Evolutionary conservation across 2,329 filamentous ascomycete genomes (phyloP).

Genomic region (Penicillium digitatum): DNA sequence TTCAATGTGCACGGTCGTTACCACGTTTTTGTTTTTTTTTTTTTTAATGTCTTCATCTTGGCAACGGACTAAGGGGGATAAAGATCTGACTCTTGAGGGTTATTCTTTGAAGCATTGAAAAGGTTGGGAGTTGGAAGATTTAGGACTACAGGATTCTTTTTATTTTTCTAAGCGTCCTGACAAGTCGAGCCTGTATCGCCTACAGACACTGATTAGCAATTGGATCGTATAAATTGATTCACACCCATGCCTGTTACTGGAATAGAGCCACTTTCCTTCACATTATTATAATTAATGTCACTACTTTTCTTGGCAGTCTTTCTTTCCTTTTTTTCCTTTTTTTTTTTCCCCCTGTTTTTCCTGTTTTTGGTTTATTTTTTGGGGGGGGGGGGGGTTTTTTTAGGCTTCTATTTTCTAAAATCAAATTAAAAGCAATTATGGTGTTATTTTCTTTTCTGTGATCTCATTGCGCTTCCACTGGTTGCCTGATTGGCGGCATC

Average conservation of each 20-base stretch:
- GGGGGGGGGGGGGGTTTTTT: no score
- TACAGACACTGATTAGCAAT: not conserved
- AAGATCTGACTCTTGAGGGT: slow-evolving; percentile 22
- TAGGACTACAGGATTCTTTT: not conserved
- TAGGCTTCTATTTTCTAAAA: no score
- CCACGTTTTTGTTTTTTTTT: slow-evolving; percentile 3
- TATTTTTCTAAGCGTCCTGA: not conserved
- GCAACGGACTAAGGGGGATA: slow-evolving; percentile 25
- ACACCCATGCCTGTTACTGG: slow-evolving; percentile 2
- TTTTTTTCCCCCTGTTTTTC: no score
- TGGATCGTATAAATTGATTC: slow-evolving; percentile 5
- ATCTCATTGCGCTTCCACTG: slow-evolving; percentile 2
- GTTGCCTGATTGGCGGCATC: slow-evolving; percentile 13
- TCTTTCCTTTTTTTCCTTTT: not conserved
- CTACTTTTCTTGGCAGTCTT: not conserved
- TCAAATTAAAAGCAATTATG: no score
- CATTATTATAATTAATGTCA: not conserved
- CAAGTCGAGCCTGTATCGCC: not conserved
- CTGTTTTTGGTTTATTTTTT: no score
- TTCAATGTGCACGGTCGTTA: not conserved
- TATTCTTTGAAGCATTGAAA: not conserved
- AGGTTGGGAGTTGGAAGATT: not conserved
- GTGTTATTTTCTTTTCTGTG: not conserved
- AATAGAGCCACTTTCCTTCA: not conserved
- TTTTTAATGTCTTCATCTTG: slow-evolving; percentile 10